Evolutionary conservation across 176 grass and related monocot species (phyloP).

Genomic region (Juncus effusus): DNA sequence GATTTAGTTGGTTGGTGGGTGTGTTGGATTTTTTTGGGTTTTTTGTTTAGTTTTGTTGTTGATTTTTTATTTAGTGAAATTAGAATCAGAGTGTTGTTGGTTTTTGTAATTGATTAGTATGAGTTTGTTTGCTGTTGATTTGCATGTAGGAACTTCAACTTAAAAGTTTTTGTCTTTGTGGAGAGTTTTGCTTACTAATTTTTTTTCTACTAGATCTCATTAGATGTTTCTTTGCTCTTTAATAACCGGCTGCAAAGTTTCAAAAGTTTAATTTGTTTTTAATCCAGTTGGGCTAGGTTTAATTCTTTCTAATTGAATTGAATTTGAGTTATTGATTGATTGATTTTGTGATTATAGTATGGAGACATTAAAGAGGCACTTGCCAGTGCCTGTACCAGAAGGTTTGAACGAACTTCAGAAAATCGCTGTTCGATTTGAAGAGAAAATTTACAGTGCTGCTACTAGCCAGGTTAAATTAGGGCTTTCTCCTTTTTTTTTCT

Average conservation of each 20-base stretch:
- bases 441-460: constrained; percentile 56
- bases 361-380: constrained; percentile 65
- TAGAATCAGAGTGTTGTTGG: too few species aligned
- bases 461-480: constrained; percentile 38
- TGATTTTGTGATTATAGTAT: constrained; percentile 43
- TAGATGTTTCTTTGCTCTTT: too few species aligned
- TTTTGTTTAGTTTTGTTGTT: too few species aligned
- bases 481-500: neutral
- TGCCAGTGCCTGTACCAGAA: constrained; percentile 48
- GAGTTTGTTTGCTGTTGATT: too few species aligned
- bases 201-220: too few species aligned
- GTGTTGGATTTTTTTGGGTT: too few species aligned
- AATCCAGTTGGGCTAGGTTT: neutral
- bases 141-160: too few species aligned
- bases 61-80: too few species aligned
- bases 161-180: too few species aligned
- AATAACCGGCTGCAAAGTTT: too few species aligned
- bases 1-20: neutral
- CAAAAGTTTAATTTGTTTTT: neutral
- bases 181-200: too few species aligned
- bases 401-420: constrained; percentile 54
- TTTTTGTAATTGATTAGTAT: too few species aligned
- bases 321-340: neutral
- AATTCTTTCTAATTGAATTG: constrained; percentile 8
- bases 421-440: constrained; percentile 67